Evolutionary conservation across 306 rosid species (phyloP), one percentile per base, ranked within the genome.

Genomic region (Dalbergia oliveri): DNA sequence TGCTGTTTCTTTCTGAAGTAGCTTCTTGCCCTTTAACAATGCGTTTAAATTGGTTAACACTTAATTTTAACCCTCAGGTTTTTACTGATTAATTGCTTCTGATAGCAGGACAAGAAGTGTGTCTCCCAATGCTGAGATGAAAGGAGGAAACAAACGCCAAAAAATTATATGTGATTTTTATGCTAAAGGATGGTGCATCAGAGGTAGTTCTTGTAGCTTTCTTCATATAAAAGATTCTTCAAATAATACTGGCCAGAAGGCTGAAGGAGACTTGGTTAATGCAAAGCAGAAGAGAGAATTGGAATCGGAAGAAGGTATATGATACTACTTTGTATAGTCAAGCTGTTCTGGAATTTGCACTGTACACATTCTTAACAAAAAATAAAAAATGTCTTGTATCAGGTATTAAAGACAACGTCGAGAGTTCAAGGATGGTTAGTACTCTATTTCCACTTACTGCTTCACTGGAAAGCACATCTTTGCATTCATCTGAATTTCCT

Each of bases 141-240:
- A 78, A 61, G 90, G 81, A 44, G 85, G 75, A 85, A 86, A 87
- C 81, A 88, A 93, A 72, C 86, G 82, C 18, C 88, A 86, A 8
- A 85, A 86, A 33, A 82, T 89, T 61, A 33, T 85, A 62, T 95
- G 99, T 51, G 92, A 81, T 59, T 93, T 93, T 84, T 93, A 83
- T 70, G 91, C 97, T 34, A 88, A 95, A 80, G 99, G 99, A 18
- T 95, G 99, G 99, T 95, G 99, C 82, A 90, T 93, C 76, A 88
- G 85, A 85, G 98, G 98, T 75, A 82, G 83, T 86, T 89, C 95
- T 16, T 95, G 99, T 88, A 89, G 87, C 84, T 95, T 95, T 86
- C 90, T 90, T 81, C 99, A 93, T 81, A 63, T 86, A 76, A 90
- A 90, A 86, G 93, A 89, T 79, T 57, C 64, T 56, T 75, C 14